These are phyloP conservation scores for Trichoderma breve DNA, from an alignment of 2,329 filamentous ascomycete species.

Conservation along the genomic window DNA sequence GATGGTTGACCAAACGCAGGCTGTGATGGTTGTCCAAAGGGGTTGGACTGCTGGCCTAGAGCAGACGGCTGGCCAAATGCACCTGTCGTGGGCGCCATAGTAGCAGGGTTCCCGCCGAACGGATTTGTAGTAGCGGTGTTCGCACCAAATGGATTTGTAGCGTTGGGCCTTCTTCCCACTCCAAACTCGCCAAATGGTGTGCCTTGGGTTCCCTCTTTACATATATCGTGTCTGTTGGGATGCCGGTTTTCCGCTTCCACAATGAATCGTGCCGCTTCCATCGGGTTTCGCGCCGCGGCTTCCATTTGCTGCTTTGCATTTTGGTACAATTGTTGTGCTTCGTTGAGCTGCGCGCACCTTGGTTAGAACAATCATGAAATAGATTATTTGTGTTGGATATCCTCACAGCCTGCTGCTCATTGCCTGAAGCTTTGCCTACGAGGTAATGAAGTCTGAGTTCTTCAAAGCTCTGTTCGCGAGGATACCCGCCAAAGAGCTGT, in stretches of 20 bases:
- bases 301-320: conserved; percentile 71
- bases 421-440: conserved; percentile 57
- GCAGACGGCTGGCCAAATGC: conserved; percentile 40
- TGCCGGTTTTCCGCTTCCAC: conserved; percentile 65
- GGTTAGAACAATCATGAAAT: background rate
- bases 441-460: conserved; percentile 79
- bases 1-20: conserved; percentile 32
- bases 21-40: conserved; percentile 37
- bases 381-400: background rate
- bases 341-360: conserved; percentile 47
- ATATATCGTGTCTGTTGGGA: conserved; percentile 70
- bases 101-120: conserved; percentile 16
- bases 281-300: conserved; percentile 64
- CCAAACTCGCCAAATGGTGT: conserved; percentile 46
- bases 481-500: conserved; percentile 77
- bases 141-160: conserved; percentile 32
- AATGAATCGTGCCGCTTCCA: conserved; percentile 71
- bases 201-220: conserved; percentile 47
- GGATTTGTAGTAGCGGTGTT: background rate
- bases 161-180: conserved; percentile 36
- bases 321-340: conserved; percentile 60
- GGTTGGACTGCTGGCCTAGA: conserved; percentile 32
- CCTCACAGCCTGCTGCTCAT: conserved; percentile 52
- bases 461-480: conserved; percentile 82
- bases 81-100: conserved; percentile 27